Evolutionary conservation across 305 asterid genomes (phyloP).

Genomic region (Striga hermonthica): DNA sequence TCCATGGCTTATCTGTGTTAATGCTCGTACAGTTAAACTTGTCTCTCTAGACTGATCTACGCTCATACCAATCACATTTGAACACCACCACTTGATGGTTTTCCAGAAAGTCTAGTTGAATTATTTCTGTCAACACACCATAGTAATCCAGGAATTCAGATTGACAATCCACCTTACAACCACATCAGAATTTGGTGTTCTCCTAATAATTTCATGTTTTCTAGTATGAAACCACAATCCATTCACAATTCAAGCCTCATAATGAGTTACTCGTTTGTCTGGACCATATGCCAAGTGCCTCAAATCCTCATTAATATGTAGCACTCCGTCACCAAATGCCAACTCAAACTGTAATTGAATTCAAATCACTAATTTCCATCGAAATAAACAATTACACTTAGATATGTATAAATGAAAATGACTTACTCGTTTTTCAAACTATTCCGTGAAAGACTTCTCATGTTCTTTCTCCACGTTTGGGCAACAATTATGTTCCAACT

Average conservation of each 20-base stretch:
- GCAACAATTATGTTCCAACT: background rate
- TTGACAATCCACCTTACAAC: too few species aligned
- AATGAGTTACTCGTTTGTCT: slow-evolving; percentile 20
- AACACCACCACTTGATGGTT: background rate
- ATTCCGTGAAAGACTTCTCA: too few species aligned
- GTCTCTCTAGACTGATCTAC: background rate
- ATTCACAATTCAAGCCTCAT: slow-evolving; percentile 20
- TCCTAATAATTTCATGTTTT: too few species aligned
- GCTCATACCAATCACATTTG: background rate
- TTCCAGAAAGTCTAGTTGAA: background rate
- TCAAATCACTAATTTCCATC: background rate
- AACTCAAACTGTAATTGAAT: background rate
- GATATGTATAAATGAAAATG: too few species aligned
- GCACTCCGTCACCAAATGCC: background rate
- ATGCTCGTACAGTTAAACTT: background rate
- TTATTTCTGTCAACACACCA: background rate
- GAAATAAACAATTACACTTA: too few species aligned
- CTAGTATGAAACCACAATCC: background rate
- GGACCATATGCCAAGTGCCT: slow-evolving; percentile 19
- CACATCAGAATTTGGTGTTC: too few species aligned
- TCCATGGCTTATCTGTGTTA: background rate
- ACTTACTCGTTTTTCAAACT: too few species aligned
- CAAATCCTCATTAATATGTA: background rate
- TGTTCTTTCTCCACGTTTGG: too few species aligned
- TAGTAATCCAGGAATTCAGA: background rate